Conservation (phyloP, 345 rosid genomes). For the Lepidium africanum region DNA sequence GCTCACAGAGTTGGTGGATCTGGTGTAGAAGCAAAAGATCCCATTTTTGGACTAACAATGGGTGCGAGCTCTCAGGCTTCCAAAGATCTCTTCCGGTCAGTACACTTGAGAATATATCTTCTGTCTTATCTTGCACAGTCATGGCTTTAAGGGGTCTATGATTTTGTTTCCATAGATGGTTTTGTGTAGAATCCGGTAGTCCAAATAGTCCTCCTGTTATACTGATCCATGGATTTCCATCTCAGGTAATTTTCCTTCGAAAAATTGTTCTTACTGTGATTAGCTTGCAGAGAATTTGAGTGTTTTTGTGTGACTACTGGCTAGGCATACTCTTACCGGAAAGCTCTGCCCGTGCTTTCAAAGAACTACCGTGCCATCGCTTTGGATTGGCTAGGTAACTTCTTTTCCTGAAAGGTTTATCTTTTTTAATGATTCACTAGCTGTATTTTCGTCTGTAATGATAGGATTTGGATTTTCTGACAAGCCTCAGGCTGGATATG, state of each 20-base stretch:
- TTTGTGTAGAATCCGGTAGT: slow-evolving; percentile 71
- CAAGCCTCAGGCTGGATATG: slow-evolving; percentile 91
- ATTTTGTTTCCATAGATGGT: slow-evolving; percentile 75
- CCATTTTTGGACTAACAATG: slow-evolving; percentile 80
- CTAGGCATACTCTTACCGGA: slow-evolving; percentile 89
- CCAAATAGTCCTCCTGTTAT: slow-evolving; percentile 52
- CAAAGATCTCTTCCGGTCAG: slow-evolving; percentile 65
- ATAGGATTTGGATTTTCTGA: slow-evolving; percentile 97
- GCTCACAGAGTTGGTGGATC: slow-evolving; percentile 65
- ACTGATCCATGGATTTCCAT: slow-evolving; percentile 86
- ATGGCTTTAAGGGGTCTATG: slow-evolving; percentile 32
- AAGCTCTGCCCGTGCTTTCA: slow-evolving; percentile 62
- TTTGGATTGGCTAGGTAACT: slow-evolving; percentile 83
- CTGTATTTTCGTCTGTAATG: not conserved
- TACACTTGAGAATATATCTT: not conserved
- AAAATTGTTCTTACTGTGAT: not conserved
- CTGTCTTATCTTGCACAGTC: not conserved
- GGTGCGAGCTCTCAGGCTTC: slow-evolving; percentile 76
- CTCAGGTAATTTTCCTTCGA: slow-evolving; percentile 39
- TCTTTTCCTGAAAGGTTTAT: not conserved
- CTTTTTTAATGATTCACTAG: not conserved
- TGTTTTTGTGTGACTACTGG: too few relatives aligned
- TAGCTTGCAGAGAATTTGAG: not conserved
- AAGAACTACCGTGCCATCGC: slow-evolving; percentile 73
- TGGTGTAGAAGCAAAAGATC: slow-evolving; percentile 79